Base-by-base conservation (phyloP, 1,284 basidiomycete species). In the Cerrena zonata region DNA sequence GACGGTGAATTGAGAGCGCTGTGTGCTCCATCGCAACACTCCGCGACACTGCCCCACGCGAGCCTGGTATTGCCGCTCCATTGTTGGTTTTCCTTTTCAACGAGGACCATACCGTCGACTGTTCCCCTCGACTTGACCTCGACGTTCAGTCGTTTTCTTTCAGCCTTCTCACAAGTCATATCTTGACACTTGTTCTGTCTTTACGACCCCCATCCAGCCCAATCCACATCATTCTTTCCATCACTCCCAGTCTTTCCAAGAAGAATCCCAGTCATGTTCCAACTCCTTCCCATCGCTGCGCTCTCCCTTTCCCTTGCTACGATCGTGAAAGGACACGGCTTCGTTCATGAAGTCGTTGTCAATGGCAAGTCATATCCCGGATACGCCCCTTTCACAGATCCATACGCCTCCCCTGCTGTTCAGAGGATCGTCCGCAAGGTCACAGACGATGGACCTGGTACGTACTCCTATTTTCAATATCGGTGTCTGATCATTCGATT, bases 381-480 rank as follows among this genome's bases (percentile, higher is more conserved):
- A 5, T 68, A 59, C 56, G 54, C 55, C 48, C 63, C 66, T 19
- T 61, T 61, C 50, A 47, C 54, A 30, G 63, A 63, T 40, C 63
- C 65, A 61, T 65, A 23, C 5, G 40, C 41, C 58, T 48, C 37
- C 38, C n/a, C n/a, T n/a, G 19, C 19, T 3, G 30, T 23, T 19
- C 4, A 55, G 26, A 60, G 65, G 26, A 62, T 67, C 24, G 57
- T 65, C 40, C 63, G 65, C 51, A 60, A 62, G 54, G 58, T 68
- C 43, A 65, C 65, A 21, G 56, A 58, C 53, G 65, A 66, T 51
- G 65, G 65, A 30, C 66, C 65, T 19, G 56, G 64, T 65, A 56
- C 22, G 62, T 56, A 22, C 43, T n/a, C n/a, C n/a, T n/a, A n/a
- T n/a, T n/a, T 47, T 48, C 42, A 41, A 27, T 47, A 30, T 11